Conservation (phyloP, 23 red algal genomes). For the Agarophyton chilense region DNA sequence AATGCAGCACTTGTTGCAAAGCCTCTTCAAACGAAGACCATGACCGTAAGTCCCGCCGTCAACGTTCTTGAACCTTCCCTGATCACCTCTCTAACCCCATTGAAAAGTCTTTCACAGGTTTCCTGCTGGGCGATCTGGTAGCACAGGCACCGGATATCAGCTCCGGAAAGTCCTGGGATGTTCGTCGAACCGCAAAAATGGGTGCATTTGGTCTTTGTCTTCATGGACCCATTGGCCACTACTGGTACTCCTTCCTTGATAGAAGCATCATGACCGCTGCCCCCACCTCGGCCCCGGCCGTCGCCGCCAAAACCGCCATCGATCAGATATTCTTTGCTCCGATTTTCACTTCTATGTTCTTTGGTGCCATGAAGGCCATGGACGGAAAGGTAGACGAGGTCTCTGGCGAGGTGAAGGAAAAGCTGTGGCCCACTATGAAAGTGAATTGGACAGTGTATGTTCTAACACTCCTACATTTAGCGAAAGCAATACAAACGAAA, state of each 20-base stretch:
- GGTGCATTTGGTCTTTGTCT: conserved; percentile 85
- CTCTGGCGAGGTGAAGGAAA: conserved; percentile 74
- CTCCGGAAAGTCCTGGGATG: conserved; percentile 90
- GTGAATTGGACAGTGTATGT: conserved; percentile 98
- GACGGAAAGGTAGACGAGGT: conserved; percentile 85
- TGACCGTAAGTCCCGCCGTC: conserved; percentile 79
- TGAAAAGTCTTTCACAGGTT: conserved; percentile 90
- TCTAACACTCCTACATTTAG: background rate
- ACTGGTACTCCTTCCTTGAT: conserved; percentile 99
- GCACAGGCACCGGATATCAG: conserved; percentile 93
- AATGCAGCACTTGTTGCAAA: conserved; percentile 85
- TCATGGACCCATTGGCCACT: conserved; percentile 98
- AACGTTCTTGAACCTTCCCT: background rate
- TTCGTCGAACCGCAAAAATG: conserved; percentile 87
- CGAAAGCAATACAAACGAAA: background rate
- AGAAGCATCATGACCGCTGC: conserved; percentile 92
- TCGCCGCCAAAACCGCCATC: conserved; percentile 94
- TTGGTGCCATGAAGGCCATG: conserved; percentile 91
- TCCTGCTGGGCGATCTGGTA: conserved; percentile 97
- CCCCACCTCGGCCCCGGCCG: conserved; percentile 78
- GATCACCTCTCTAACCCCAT: background rate
- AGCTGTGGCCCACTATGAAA: conserved; percentile 99
- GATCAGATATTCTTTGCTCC: conserved; percentile 98
- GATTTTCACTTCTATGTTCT: conserved; percentile 97
- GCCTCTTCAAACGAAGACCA: conserved; percentile 95